Evolutionary conservation across 1,284 basidiomycete species (phyloP), one percentile per base, ranked within the genome.

Genomic region (Apiotrichum domesticum): DNA sequence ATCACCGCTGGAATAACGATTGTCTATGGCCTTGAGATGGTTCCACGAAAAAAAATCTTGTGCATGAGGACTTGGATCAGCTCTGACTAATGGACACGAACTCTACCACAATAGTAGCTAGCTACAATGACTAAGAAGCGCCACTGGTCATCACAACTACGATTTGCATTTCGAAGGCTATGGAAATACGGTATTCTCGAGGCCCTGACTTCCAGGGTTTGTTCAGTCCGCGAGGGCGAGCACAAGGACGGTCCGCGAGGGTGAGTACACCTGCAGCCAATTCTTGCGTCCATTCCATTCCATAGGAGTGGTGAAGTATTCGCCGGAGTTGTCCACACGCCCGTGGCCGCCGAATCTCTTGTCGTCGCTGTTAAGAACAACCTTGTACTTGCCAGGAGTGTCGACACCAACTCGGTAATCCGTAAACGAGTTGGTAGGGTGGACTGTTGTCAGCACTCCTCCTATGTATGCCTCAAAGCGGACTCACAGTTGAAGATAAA

Each of bases 381-480:
- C 82, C 49, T 78, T 80, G 77, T 98, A 98, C 76, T 91, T 85
- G n/a, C 95, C 95, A 10, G 88, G 78, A 54, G 78, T 82, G 35
- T 97, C 87, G 13, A 95, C 85, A 5, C 95, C 95, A 50, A 98
- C 85, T 42, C 94, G 84, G 77, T 97, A 98, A 76, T 97, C 91
- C 45, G 86, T 85, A 79, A 87, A 98, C 55, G 90, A 93, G 47
- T 90, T 78, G 13, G 82, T 85, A 3, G 90, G 85, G 77, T 96
- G 86, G 83, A 98, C 74, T 77, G 46, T 41, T 41, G 15, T 56
- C 39, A 58, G 29, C 29, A 29, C 29, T 29, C 29, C 29, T 29
- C 29, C 29, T 29, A 29, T 29, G 29, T 29, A 29, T 13, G n/a
- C 6, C 9, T 41, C 13, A 41, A 61, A 72, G 32, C 6, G 29